Conservation (phyloP, 169 alveolate genomes). For the Plasmodium inui region DNA sequence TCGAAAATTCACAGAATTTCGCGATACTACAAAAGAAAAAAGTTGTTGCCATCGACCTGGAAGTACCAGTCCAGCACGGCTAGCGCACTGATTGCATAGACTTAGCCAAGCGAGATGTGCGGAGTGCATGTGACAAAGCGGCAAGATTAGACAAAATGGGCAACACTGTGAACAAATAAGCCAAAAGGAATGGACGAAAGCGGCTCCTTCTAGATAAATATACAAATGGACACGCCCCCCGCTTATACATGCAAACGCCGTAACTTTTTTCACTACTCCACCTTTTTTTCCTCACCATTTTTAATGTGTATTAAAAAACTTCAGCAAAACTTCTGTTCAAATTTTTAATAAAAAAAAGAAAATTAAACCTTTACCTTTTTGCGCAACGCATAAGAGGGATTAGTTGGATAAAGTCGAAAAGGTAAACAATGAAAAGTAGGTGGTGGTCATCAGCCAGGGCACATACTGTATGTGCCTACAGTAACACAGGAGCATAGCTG, state of each 20-base stretch:
- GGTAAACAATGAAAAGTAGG: background rate
- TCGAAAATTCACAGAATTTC: constrained; percentile 98
- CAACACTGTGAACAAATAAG: background rate
- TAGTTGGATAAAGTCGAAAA: background rate
- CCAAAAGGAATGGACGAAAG: background rate
- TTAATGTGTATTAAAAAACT: constrained; percentile 45
- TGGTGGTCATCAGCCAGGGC: background rate
- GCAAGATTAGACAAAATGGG: background rate
- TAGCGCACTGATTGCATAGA: constrained; percentile 88
- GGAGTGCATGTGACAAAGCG: background rate
- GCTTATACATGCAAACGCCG: background rate
- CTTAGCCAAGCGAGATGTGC: background rate
- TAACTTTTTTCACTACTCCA: background rate
- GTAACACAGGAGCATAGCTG: background rate
- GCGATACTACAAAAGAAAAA: constrained; percentile 96
- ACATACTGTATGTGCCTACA: background rate
- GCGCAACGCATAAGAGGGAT: background rate
- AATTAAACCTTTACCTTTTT: constrained; percentile 3
- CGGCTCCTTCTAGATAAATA: background rate
- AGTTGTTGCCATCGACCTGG: constrained; percentile 98
- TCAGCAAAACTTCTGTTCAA: constrained; percentile 40
- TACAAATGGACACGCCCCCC: background rate
- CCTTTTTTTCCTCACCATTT: constrained; percentile 11
- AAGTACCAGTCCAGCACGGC: constrained; percentile 94
- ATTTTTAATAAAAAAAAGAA: constrained; percentile 27